Percentiles rank a stretch among this genome's conserved stretches.
Conservation (phyloP, 2,329 filamentous ascomycete genomes). For the Akanthomyces dipterigenus region DNA sequence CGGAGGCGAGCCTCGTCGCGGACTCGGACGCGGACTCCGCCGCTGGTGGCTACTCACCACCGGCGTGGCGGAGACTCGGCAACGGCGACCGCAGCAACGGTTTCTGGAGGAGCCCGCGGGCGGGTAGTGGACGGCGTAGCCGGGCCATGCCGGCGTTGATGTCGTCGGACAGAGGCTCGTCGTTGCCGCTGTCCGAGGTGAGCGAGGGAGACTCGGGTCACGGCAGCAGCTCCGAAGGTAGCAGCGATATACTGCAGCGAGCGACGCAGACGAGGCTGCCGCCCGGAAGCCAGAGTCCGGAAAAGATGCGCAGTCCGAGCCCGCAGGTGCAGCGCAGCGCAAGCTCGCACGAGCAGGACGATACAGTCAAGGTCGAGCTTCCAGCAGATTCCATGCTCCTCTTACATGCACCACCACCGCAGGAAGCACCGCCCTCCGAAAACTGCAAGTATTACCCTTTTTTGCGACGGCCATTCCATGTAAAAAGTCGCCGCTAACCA, state of each 20-base stretch:
- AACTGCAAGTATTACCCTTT: constrained; percentile 40
- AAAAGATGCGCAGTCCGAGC: constrained; percentile 40
- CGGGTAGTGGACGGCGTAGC: constrained; percentile 39
- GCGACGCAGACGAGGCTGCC: constrained; percentile 51
- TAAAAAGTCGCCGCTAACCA: neutral
- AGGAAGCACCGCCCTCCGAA: constrained; percentile 28
- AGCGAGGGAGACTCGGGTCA: no score
- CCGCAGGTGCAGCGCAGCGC: constrained; percentile 23
- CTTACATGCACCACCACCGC: constrained; percentile 15
- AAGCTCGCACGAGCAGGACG: constrained; percentile 22
- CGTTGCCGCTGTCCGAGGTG: neutral
- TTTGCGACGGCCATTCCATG: neutral
- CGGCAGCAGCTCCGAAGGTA: constrained; percentile 15
- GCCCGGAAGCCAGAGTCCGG: constrained; percentile 48
- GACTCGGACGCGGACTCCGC: constrained; percentile 41
- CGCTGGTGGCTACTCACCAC: constrained; percentile 51
- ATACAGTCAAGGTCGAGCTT: constrained; percentile 30
- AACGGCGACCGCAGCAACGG: constrained; percentile 52
- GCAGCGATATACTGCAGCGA: constrained; percentile 34
- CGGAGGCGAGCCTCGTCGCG: constrained; percentile 27
- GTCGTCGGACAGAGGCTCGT: constrained; percentile 11
- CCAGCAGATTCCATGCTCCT: constrained; percentile 21
- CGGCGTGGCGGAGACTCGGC: constrained; percentile 54
- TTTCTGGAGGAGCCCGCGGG: constrained; percentile 46
- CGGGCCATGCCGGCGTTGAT: constrained; percentile 34